Evolutionary conservation across 495 filamentous ascomycete species (phyloP).

Genomic region (Penicillium robsamsonii): DNA sequence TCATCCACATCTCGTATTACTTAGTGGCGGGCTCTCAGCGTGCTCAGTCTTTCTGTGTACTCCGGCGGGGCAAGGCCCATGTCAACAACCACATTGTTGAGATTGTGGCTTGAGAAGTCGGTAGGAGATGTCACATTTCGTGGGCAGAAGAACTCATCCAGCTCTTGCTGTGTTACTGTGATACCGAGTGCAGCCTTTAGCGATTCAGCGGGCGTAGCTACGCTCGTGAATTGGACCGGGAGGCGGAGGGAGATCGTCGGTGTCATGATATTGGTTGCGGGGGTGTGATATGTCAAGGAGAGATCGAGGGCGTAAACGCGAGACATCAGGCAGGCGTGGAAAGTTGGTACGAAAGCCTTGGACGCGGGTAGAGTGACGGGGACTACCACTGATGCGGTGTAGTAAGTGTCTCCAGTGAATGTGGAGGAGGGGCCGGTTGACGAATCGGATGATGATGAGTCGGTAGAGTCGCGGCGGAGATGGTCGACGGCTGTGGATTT

Average conservation of each 20-base stretch:
- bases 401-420: conserved; percentile 48
- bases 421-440: conserved; percentile 42
- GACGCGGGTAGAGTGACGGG: conserved; percentile 71
- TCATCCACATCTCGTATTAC: not conserved
- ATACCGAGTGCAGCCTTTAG: conserved; percentile 23
- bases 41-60: conserved; percentile 20
- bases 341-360: conserved; percentile 79
- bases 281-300: conserved; percentile 57
- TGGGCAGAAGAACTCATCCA: conserved; percentile 43
- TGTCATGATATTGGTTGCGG: conserved; percentile 51
- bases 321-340: conserved; percentile 81
- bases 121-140: conserved; percentile 29
- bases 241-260: conserved; percentile 63
- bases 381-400: conserved; percentile 67
- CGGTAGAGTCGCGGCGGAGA: conserved; percentile 60
- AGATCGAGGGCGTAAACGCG: conserved; percentile 77
- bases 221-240: conserved; percentile 69
- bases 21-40: not conserved
- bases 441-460: conserved; percentile 36
- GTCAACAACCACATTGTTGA: conserved; percentile 15
- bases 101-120: not conserved
- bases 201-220: conserved; percentile 16
- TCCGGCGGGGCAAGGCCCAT: conserved; percentile 19
- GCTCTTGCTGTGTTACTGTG: conserved; percentile 33
- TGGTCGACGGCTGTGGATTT: conserved; percentile 31